Base-by-base conservation (phyloP, 1,139 yeast genomes). In the Magnusiomyces fungicola region DNA sequence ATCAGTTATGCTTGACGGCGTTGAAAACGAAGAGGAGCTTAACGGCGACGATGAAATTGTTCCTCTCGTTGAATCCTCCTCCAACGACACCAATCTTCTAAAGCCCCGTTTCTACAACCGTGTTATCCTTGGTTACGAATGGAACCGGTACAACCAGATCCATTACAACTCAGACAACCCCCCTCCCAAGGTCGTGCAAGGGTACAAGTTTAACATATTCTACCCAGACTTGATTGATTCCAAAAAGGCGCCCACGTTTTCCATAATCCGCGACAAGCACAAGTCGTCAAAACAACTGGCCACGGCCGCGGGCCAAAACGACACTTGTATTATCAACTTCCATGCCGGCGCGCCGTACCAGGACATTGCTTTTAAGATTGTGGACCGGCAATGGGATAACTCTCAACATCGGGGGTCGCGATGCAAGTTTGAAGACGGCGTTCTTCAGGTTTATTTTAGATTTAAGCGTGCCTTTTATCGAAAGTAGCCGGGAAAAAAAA, bases 111-210 rank as follows among this genome's bases (percentile, higher is more conserved):
- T 60, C 47, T 59, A 53, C 50, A 66, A 63, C 45, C 57, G 67
- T 19, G 70, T 65, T 6, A 55, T 63, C 38, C 54, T 62, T 47
- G 71, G 70, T 2, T 66, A 61, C 48, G 69, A 67, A 32, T 68
- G 72, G 72, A 68, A 63, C 51, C 52, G 59, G 30, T 68, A 69
- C 54, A 68, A 69, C 47, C 64, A 63, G 49, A 56, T 65, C 1
- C 72, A 68, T 48, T 68, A 64, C 53, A 57, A 56, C 36, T 50
- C 58, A 12, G 66, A 68, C 16, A 61, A 66, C 46, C 70, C 69
- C 14, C 72, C 73, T 3, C 71, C 72, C 1, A 68, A 67, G 43
- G 55, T 59, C 1, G 68, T 68, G n/a, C 67, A 63, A 50, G 73
- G 73, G 3, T 69, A 69, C 54, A 58, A 59, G 43, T 69, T 69